Conservation (phyloP, 306 rosid species). For the Quercus ilex region DNA sequence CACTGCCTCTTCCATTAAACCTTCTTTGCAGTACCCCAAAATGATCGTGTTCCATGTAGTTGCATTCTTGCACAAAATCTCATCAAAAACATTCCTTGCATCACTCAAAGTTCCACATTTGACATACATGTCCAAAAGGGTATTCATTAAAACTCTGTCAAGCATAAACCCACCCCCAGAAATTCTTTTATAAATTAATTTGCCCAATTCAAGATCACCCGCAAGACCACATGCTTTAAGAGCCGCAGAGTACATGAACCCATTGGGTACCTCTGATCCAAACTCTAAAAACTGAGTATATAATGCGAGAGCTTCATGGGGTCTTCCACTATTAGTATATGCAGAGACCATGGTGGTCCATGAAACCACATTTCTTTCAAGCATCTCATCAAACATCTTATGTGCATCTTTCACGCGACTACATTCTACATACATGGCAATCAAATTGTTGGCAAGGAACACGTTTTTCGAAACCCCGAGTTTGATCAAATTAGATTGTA, state of each 20-base stretch:
- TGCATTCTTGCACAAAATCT: constrained; percentile 39
- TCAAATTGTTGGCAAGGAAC: constrained; percentile 56
- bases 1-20: constrained; percentile 60
- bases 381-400: constrained; percentile 70
- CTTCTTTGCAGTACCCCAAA: constrained; percentile 50
- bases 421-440: constrained; percentile 44
- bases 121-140: constrained; percentile 82
- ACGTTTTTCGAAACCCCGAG: constrained; percentile 40
- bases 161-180: constrained; percentile 34
- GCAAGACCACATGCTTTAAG: constrained; percentile 65
- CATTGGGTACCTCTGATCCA: constrained; percentile 47
- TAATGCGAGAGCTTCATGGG: constrained; percentile 46
- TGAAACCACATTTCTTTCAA: constrained; percentile 47
- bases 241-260: constrained; percentile 72
- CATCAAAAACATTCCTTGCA: constrained; percentile 55
- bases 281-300: constrained; percentile 44
- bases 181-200: constrained; percentile 42
- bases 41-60: constrained; percentile 65
- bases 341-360: constrained; percentile 86
- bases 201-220: constrained; percentile 57
- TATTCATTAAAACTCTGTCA: constrained; percentile 78
- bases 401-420: constrained; percentile 39
- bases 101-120: constrained; percentile 71
- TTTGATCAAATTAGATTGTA: constrained; percentile 59
- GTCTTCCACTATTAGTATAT: constrained; percentile 48